phyloP scores from a whole-genome alignment of 106 monocot species.

The Iris macrosiphon region DNA sequence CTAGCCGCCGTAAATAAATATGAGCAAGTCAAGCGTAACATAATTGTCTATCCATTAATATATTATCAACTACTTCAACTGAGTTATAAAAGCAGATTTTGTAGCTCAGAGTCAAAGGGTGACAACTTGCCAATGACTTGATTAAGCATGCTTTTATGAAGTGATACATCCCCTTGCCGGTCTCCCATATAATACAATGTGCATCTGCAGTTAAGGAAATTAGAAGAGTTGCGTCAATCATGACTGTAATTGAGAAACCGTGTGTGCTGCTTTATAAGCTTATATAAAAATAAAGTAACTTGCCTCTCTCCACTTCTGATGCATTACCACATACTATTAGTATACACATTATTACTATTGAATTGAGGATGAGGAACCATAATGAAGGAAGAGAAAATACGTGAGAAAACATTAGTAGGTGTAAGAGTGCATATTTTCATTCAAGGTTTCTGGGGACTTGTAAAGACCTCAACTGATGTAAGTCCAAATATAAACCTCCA shows the following conservation, averaged over 20 bases:
- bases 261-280: not conserved
- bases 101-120: not conserved
- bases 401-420: not conserved
- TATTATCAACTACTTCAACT: not conserved
- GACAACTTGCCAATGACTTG: not conserved
- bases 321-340: not conserved
- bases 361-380: not conserved
- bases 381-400: not conserved
- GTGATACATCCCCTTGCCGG: not conserved
- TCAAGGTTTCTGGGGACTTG: not conserved
- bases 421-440: not conserved
- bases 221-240: not conserved
- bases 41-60: not conserved
- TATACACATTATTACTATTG: not conserved
- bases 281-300: not conserved
- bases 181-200: conserved; percentile 10
- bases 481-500: not conserved
- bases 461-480: not conserved
- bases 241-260: not conserved
- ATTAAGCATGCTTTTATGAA: conserved; percentile 5
- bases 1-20: too few relatives aligned
- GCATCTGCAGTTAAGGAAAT: conserved; percentile 1
- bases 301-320: not conserved
- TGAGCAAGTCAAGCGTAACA: not conserved
- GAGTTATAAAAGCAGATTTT: not conserved